Conservation (phyloP, 345 rosid genomes). For the Moricandia arvensis region DNA sequence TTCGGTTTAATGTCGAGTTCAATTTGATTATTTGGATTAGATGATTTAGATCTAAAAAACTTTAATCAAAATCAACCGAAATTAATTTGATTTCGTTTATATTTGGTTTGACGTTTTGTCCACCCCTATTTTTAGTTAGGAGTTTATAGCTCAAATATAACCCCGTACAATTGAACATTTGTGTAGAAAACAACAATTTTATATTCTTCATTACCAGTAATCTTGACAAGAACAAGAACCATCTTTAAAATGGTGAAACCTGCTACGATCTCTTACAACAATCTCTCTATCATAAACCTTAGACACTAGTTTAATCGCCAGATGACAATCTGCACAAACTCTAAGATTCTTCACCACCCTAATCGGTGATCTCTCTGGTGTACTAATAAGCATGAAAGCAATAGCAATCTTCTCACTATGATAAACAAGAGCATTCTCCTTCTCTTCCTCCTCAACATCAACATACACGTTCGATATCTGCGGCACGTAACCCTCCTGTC, state of each 20-base stretch:
- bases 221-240: conserved; percentile 72
- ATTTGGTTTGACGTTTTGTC: no score
- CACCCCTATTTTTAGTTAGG: no score
- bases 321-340: conserved; percentile 82
- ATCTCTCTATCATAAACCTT: conserved; percentile 62
- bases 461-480: conserved; percentile 53
- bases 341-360: conserved; percentile 72
- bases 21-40: no score
- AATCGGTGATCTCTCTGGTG: conserved; percentile 56
- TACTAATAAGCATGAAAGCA: conserved; percentile 69
- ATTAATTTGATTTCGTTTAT: no score
- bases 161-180: neutral
- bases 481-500: conserved; percentile 61
- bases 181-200: neutral
- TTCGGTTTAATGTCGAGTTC: no score
- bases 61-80: no score
- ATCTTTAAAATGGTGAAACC: conserved; percentile 77
- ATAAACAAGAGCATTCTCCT: conserved; percentile 62
- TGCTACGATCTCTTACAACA: conserved; percentile 71
- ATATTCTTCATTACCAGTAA: conserved; percentile 50
- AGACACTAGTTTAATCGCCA: conserved; percentile 70
- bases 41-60: no score
- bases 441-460: conserved; percentile 84
- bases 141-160: neutral
- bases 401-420: conserved; percentile 89